Evolutionary conservation across 2,329 filamentous ascomycete species (phyloP), one percentile per base, ranked within the genome.

Genomic region (Arthrobotrys sphaeroides): DNA sequence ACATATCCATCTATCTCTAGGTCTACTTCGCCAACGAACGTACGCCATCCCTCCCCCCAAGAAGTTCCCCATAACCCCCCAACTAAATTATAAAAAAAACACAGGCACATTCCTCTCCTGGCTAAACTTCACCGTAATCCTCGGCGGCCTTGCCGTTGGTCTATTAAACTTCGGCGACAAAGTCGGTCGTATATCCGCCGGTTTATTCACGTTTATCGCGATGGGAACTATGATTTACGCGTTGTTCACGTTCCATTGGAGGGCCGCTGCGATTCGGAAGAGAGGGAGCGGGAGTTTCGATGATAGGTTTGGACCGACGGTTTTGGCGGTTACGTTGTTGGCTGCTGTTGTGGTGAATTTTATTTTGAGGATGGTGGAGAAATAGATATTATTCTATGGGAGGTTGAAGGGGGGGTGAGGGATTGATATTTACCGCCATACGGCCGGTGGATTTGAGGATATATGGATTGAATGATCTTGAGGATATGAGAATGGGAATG

Each of bases 1-100:
- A 51, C 43, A 20, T 16, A 57, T n/a, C n/a, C n/a, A n/a, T n/a
- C 40, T 20, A 20, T 24, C 16, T 49, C 24, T 9, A 66, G 62
- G 95, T 99, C 86, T 99, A 98, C 89, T 99, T 99, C 87, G 95
- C 95, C 85, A 99, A 99, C 87, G 95, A 99, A 85, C 93, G 95
- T 78, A 74, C 45, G 70, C 33, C 22, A n/a, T 42, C 22, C 26
- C 31, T 36, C 43, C 42, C 55, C 18, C 10, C 24, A 42, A 13
- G n/a, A 33, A 18, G 33, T 33, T 18, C 12, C 5, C 12, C 12
- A 24, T 45, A 18, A 43, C 49, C 12, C 13, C 18, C 42, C 10
- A 51, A 51, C n/a, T 20, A 22, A 36, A 16, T n/a, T n/a, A 36
- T 28, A 65, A 18, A 7, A 31, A 43, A 42, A 40, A 22, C n/a